Evolutionary conservation across 495 filamentous ascomycete species (phyloP), one percentile per base, ranked within the genome.

Genomic region (Evansstolkia leycettana): DNA sequence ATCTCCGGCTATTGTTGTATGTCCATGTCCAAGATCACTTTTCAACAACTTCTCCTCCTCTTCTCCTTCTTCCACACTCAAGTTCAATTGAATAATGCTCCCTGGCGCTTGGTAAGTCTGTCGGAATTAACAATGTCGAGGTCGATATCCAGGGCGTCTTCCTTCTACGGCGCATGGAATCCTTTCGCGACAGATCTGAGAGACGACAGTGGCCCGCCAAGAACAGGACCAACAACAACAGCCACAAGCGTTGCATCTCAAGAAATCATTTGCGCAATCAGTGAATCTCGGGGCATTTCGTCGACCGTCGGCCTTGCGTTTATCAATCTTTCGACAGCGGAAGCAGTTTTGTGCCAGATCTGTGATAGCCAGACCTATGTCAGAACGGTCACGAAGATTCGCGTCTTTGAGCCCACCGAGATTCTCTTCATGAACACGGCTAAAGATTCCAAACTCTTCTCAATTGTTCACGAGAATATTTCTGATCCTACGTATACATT

Each of bases 281-380:
- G 80, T 41, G 90, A 99, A 57, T 85, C 80, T 33, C 80, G 82
- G 26, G 84, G 86, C 9, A 70, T 89, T 18, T 81, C 84, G 32
- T 82, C 82, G 12, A 84, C 76, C n/a, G 80, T 96, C 16, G 92
- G 89, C 6, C 64, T 98, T 33, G 84, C 90, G 11, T 84, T 89
- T 41, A 64, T 98, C 47, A 93, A 96, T 52, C 60, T 92, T 7
- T 80, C 78, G 28, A 86, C 82, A 8, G 79, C 73, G 38, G 82
- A 90, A 54, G 81, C 79, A 10, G 76, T 90, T 25, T 60, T 96
- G 9, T 92, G 84, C 52, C 86, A 95, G 47, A 86, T 94, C 36
- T 84, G 80, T 51, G 85, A 94, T 47, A 85, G 74, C 33, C 86
- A 92, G 54, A 87, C 84, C 13, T 93, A 90, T 52, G 74, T 80